Evolutionary conservation across 306 rosid genomes (phyloP).

Genomic region (Fagus crenata): DNA sequence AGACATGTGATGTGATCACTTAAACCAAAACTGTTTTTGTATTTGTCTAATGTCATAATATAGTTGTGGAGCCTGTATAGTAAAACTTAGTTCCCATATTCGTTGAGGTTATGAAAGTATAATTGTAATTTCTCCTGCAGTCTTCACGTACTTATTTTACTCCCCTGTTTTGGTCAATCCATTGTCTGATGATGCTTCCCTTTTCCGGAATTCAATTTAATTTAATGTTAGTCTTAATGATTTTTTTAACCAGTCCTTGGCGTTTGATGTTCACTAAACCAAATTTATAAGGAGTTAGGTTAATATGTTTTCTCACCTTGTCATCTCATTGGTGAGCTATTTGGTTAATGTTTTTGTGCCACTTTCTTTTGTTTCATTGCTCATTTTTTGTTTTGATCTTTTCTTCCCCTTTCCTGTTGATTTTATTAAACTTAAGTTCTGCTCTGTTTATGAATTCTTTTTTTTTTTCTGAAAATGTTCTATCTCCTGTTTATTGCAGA

Average conservation of each 20-base stretch:
- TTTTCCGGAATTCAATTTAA: neutral
- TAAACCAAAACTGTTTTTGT: neutral
- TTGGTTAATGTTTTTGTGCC: neutral
- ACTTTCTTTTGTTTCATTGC: neutral
- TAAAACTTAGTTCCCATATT: neutral
- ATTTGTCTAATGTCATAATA: neutral
- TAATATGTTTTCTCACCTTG: neutral
- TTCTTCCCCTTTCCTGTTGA: constrained; percentile 13
- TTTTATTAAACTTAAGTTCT: constrained; percentile 25
- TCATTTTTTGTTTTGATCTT: neutral
- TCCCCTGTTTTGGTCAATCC: neutral
- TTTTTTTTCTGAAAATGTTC: constrained; percentile 23
- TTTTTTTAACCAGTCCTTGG: neutral
- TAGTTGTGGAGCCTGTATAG: neutral
- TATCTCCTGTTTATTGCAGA: constrained; percentile 52
- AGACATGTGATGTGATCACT: neutral
- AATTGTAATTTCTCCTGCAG: neutral
- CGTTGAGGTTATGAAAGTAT: neutral
- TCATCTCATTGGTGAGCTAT: neutral
- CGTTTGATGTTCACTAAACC: neutral
- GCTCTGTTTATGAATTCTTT: constrained; percentile 10
- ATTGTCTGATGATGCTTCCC: neutral
- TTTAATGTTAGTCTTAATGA: neutral
- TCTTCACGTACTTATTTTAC: neutral
- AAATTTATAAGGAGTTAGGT: neutral